phyloP scores from a whole-genome alignment of 768 basidiomycete genomes.

The Pisolithus marmoratus region DNA sequence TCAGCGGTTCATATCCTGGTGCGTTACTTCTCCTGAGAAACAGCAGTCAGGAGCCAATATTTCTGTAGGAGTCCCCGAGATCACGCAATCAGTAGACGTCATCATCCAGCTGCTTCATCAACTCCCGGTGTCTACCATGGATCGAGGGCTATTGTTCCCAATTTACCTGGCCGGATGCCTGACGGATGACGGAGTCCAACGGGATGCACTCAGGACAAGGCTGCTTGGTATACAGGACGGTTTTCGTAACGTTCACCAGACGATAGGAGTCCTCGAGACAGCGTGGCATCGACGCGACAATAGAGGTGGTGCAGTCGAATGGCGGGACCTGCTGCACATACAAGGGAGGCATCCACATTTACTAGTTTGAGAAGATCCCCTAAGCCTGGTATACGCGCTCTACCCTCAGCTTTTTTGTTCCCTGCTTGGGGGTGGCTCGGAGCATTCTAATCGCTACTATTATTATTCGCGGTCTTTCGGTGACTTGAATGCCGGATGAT shows the following conservation, averaged over 20 bases:
- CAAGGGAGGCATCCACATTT: slow-evolving; percentile 26
- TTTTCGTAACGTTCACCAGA: slow-evolving; percentile 56
- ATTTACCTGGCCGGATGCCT: slow-evolving; percentile 70
- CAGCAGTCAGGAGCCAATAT: slow-evolving; percentile 1
- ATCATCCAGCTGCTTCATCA: slow-evolving; percentile 50
- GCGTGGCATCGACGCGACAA: slow-evolving; percentile 66
- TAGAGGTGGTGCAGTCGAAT: slow-evolving; percentile 47
- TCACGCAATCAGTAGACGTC: slow-evolving; percentile 48
- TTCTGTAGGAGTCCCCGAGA: slow-evolving; percentile 63
- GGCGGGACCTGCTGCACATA: slow-evolving; percentile 46
- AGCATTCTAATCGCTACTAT: neutral
- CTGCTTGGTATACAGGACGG: slow-evolving; percentile 49
- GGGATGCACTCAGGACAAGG: slow-evolving; percentile 55
- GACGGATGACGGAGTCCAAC: slow-evolving; percentile 55
- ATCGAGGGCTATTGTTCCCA: slow-evolving; percentile 68
- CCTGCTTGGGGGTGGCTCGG: neutral
- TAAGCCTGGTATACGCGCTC: neutral
- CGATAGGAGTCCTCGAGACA: slow-evolving; percentile 57
- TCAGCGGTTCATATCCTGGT: slow-evolving; percentile 70
- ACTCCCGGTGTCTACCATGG: slow-evolving; percentile 52
- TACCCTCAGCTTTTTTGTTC: neutral
- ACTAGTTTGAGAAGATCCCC: slow-evolving; percentile 19
- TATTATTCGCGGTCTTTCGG: neutral
- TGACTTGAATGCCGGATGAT: neutral
- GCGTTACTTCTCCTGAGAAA: slow-evolving; percentile 17